Percentiles rank a stretch among this genome's conserved stretches.
Evolutionary conservation across 306 rosid species (phyloP).

Genomic region (Luffa acutangula): DNA sequence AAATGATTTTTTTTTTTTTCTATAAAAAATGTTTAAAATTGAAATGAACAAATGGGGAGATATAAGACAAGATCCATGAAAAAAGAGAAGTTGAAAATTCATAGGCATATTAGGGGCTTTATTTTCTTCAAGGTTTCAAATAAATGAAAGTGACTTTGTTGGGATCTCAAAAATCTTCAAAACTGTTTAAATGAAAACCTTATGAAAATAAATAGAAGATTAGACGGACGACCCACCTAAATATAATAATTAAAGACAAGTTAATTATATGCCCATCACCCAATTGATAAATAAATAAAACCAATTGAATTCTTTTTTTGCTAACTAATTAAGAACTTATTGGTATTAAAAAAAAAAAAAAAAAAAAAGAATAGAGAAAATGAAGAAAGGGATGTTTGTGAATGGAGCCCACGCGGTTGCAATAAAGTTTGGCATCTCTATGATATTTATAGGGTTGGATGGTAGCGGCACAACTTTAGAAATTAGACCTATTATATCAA

Average conservation of each 20-base stretch:
- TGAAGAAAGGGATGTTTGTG: neutral
- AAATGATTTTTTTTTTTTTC: too few species aligned
- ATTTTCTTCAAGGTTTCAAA: neutral
- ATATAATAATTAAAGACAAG: neutral
- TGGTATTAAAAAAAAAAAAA: neutral
- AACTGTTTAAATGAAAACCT: neutral
- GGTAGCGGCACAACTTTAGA: neutral
- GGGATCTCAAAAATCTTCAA: neutral
- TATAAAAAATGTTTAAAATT: neutral
- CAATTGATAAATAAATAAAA: neutral
- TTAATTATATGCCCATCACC: neutral
- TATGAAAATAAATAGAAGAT: neutral
- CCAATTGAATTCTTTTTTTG: neutral
- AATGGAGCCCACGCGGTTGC: slow-evolving; percentile 2
- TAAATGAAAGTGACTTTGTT: neutral
- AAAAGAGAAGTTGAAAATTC: neutral
- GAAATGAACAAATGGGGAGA: neutral
- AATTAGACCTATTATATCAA: neutral
- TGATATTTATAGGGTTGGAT: neutral
- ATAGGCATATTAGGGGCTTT: neutral
- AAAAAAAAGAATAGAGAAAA: neutral
- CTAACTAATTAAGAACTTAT: neutral
- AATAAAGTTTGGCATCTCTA: slow-evolving; percentile 4
- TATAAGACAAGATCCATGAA: neutral
- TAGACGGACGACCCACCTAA: neutral